Percentiles rank a stretch among this genome's conserved stretches.
These are phyloP conservation scores for Geotrichum siamense DNA, from an alignment of 1,139 yeast species.

Conservation along the genomic window DNA sequence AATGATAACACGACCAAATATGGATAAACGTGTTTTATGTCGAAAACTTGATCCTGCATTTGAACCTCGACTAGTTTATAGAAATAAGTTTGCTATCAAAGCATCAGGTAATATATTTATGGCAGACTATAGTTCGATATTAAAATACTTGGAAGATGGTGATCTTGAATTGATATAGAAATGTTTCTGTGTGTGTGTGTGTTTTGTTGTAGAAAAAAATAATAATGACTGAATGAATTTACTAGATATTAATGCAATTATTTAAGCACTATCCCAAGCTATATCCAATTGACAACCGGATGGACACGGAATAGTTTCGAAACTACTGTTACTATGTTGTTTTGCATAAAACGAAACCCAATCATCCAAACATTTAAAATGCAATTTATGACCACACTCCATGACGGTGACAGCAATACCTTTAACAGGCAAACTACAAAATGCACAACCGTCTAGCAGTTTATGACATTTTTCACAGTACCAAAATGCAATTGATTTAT, in stretches of 20 bases:
- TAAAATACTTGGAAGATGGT: background rate
- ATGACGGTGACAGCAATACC: conserved; percentile 64
- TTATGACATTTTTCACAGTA: conserved; percentile 67
- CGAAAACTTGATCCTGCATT: conserved; percentile 44
- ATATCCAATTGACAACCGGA: conserved; percentile 1
- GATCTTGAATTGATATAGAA: conserved; percentile 1
- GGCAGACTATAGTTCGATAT: background rate
- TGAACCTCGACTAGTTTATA: conserved; percentile 17
- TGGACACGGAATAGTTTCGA: background rate
- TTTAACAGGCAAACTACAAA: conserved; percentile 71
- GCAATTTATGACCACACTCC: conserved; percentile 85
- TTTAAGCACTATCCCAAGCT: too few species aligned
- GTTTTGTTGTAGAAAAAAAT: too few species aligned
- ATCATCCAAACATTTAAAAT: conserved; percentile 64
- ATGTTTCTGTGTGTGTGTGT: too few species aligned
- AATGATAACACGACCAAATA: conserved; percentile 75
- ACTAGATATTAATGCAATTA: too few species aligned
- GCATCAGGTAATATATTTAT: background rate
- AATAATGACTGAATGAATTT: too few species aligned
- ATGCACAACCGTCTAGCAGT: conserved; percentile 61
- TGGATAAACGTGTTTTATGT: conserved; percentile 69
- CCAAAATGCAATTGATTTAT: conserved; percentile 59
- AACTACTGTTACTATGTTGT: background rate
- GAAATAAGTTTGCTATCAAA: background rate
- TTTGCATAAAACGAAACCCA: conserved; percentile 51